These are phyloP conservation scores for Rhexocercosporidium sp. DNA, from an alignment of 2,329 filamentous ascomycete species.

Conservation along the genomic window DNA sequence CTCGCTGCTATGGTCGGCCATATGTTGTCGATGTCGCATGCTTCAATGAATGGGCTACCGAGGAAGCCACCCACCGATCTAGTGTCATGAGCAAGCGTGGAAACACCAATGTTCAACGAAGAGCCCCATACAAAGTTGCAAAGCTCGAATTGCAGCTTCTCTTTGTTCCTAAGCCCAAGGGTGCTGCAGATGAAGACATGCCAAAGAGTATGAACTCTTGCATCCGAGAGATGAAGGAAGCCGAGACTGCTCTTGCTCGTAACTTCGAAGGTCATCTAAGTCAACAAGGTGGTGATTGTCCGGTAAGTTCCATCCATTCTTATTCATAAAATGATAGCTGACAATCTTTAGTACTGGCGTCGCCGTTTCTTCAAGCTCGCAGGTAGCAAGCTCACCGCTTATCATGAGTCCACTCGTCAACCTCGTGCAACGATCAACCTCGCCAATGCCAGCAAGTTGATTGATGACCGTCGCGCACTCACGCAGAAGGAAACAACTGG, in stretches of 20 bases:
- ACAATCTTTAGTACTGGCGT: slow-evolving; percentile 81
- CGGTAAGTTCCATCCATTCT: slow-evolving; percentile 65
- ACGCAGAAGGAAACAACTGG: slow-evolving; percentile 83
- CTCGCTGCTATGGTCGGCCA: slow-evolving; percentile 84
- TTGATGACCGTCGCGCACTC: slow-evolving; percentile 86
- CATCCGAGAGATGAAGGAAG: slow-evolving; percentile 89
- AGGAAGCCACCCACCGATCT: slow-evolving; percentile 77
- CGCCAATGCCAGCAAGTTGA: slow-evolving; percentile 87
- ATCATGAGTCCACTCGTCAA: slow-evolving; percentile 93
- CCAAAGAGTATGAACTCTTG: slow-evolving; percentile 99
- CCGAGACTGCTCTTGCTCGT: slow-evolving; percentile 78
- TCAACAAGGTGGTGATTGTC: slow-evolving; percentile 97
- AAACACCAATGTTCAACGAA: slow-evolving; percentile 71
- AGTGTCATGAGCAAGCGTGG: slow-evolving; percentile 95
- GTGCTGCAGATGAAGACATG: slow-evolving; percentile 90
- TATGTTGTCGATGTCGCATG: slow-evolving; percentile 88
- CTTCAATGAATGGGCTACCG: slow-evolving; percentile 98
- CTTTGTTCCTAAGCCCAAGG: slow-evolving; percentile 92
- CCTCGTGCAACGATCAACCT: slow-evolving; percentile 97
- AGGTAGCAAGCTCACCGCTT: slow-evolving; percentile 90
- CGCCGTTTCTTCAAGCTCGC: slow-evolving; percentile 95
- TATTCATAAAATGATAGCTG: slow-evolving; percentile 41
- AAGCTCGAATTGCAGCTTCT: slow-evolving; percentile 93
- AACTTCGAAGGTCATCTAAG: slow-evolving; percentile 89
- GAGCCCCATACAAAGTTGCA: slow-evolving; percentile 94